Evolutionary conservation across 2,329 filamentous ascomycete genomes (phyloP).

Genomic region (Colletotrichum incanum): DNA sequence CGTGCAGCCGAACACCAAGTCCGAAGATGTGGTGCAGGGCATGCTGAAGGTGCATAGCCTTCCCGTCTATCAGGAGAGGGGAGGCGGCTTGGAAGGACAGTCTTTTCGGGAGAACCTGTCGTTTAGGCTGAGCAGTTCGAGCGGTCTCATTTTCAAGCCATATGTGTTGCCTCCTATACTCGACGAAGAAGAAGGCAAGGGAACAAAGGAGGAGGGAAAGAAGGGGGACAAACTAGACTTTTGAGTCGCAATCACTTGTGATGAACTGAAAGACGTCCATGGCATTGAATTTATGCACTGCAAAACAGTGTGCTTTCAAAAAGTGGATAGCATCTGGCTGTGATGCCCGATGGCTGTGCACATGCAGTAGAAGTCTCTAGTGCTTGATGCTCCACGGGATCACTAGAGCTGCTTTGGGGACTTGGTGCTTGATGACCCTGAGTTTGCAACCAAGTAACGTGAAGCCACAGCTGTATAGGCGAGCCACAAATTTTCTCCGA

Average conservation of each 20-base stretch:
- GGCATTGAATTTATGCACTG: too few species aligned
- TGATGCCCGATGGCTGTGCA: not conserved
- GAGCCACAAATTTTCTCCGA: not conserved
- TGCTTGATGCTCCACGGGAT: not conserved
- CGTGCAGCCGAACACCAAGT: slow-evolving; percentile 63
- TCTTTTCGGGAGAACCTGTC: slow-evolving; percentile 88
- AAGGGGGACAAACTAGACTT: slow-evolving; percentile 82
- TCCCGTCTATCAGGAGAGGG: slow-evolving; percentile 89
- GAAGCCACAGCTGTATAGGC: not conserved
- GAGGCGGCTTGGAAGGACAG: slow-evolving; percentile 80
- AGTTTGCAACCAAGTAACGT: not conserved
- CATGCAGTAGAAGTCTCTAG: not conserved
- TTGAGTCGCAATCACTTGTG: slow-evolving; percentile 54
- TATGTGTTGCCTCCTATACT: slow-evolving; percentile 87
- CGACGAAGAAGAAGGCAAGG: slow-evolving; percentile 76
- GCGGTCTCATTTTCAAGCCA: slow-evolving; percentile 87
- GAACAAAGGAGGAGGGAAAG: slow-evolving; percentile 64
- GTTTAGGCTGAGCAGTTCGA: slow-evolving; percentile 86
- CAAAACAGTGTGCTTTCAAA: not conserved
- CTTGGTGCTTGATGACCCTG: not conserved
- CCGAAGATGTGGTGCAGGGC: slow-evolving; percentile 87
- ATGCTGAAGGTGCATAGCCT: slow-evolving; percentile 87
- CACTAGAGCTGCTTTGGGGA: not conserved
- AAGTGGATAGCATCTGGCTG: not conserved
- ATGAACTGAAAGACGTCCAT: not conserved